Evolutionary conservation across 495 filamentous ascomycete species (phyloP).

Genomic region (Bacidia gigantensis): DNA sequence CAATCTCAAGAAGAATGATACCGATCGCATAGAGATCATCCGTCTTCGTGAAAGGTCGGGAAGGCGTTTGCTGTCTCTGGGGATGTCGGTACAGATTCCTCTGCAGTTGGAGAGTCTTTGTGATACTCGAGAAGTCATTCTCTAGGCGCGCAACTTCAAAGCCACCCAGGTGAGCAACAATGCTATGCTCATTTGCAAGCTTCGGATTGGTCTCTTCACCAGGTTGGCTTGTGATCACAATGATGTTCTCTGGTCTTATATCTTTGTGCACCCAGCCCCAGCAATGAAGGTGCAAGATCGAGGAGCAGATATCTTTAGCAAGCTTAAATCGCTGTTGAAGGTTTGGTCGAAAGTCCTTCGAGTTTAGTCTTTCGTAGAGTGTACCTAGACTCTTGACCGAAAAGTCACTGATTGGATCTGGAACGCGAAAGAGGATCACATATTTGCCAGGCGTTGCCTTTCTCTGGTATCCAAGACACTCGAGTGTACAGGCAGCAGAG

Average conservation of each 20-base stretch:
- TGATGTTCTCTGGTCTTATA: conserved; percentile 20
- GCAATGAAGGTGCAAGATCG: conserved; percentile 18
- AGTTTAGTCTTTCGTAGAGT: neutral
- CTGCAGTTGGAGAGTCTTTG: neutral
- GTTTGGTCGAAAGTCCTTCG: neutral
- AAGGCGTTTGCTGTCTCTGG: conserved; percentile 16
- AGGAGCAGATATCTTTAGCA: conserved; percentile 13
- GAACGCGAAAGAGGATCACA: neutral
- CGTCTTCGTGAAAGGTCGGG: conserved; percentile 17
- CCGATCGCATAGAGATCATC: conserved; percentile 31
- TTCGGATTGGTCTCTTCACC: neutral
- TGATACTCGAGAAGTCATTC: neutral
- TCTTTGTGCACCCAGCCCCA: conserved; percentile 23
- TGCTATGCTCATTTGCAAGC: neutral
- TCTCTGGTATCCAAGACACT: neutral
- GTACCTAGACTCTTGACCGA: neutral
- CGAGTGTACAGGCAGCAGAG: neutral
- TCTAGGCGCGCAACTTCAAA: neutral
- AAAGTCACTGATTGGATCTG: neutral
- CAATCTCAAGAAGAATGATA: conserved; percentile 28
- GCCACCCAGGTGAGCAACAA: neutral
- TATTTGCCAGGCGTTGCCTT: neutral
- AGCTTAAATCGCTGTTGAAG: conserved; percentile 18
- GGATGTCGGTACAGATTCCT: conserved; percentile 24
- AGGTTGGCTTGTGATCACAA: conserved; percentile 11